Evolutionary conservation across 257 asterid species (phyloP), one percentile per base, ranked within the genome.

Genomic region (Pogostemon cablin): DNA sequence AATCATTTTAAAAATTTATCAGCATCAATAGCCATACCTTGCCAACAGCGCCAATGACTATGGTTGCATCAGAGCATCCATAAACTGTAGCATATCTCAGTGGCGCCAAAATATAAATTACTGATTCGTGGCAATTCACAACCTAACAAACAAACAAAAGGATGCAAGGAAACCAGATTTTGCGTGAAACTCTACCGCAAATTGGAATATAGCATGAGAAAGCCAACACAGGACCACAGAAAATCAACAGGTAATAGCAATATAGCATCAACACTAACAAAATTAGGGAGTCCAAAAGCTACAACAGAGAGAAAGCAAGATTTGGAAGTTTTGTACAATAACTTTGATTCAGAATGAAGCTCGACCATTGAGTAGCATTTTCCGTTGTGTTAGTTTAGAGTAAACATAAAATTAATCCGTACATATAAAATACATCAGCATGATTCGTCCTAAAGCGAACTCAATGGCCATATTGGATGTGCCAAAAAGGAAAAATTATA

Each of bases 41-140:
- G 89, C 98, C 98, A 80, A 93, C 90, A 56, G 98, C 97, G 65
- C 98, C 98, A 58, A 93, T 83, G 80, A 93, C 85, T 62, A 93
- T 87, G 42, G 98, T 93, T 58, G 98, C 98, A 82, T 93, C 98
- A 70, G 98, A 93, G 85, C 98, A 93, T 79, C 97, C 98, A 77
- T 93, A 93, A 58, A 90, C 84, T 44, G 93, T 88, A 35, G 92
- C 96, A 85, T 88, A 93, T 80, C 62, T 83, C 78, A 93, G 77
- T 70, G 98, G 97, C 57, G 98, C 97, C 81, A 93, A 78, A 68
- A 93, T 81, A 81, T 93, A 93, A 77, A 93, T 90, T 32, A 86
- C 97, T 2, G 98, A 93, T 80, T 93, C 98, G 46, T 93, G 98
- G 82, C 98, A 93, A 85, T 93, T 93, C 63, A 90, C 81, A 65